A percentile compares a stretch with the other conserved stretches of the same genome.
Conservation (phyloP, 108 stramenopile species). For the Cyclotella baltica region DNA sequence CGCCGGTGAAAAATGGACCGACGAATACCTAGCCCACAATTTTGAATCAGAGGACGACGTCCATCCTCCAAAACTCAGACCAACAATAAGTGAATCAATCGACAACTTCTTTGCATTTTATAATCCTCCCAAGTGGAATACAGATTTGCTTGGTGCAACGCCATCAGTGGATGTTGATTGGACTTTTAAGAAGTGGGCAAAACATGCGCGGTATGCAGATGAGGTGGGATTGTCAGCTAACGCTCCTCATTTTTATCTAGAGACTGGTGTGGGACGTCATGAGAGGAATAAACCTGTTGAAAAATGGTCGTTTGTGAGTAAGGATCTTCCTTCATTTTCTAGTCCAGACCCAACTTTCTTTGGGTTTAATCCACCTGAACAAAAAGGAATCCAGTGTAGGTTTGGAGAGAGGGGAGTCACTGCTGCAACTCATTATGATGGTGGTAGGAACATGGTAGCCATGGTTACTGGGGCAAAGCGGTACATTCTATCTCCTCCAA, state of each 20-base stretch:
- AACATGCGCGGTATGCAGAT: constrained; percentile 85
- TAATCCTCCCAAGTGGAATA: constrained; percentile 56
- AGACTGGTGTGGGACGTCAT: constrained; percentile 68
- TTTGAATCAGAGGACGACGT: constrained; percentile 49
- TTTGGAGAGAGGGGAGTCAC: constrained; percentile 80
- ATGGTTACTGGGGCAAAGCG: constrained; percentile 96
- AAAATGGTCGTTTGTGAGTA: constrained; percentile 80
- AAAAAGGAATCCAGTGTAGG: constrained; percentile 93
- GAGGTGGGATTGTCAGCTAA: constrained; percentile 53
- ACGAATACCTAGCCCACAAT: constrained; percentile 73
- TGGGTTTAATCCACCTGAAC: constrained; percentile 70
- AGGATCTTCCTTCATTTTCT: constrained; percentile 80
- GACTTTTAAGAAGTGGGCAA: constrained; percentile 74
- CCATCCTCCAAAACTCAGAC: constrained; percentile 48
- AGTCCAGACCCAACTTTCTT: constrained; percentile 60
- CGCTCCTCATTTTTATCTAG: constrained; percentile 82
- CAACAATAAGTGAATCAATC: constrained; percentile 63
- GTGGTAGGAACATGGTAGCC: constrained; percentile 91
- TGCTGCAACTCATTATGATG: constrained; percentile 96
- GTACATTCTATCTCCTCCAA: constrained; percentile 91
- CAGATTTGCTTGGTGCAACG: constrained; percentile 64
- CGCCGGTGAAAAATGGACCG: constrained; percentile 81
- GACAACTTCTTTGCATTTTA: constrained; percentile 90
- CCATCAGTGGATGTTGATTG: constrained; percentile 75
- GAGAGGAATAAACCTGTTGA: constrained; percentile 53